Evolutionary conservation across 129 eudicot genomes (phyloP).

Genomic region (Centaurea solstitialis): DNA sequence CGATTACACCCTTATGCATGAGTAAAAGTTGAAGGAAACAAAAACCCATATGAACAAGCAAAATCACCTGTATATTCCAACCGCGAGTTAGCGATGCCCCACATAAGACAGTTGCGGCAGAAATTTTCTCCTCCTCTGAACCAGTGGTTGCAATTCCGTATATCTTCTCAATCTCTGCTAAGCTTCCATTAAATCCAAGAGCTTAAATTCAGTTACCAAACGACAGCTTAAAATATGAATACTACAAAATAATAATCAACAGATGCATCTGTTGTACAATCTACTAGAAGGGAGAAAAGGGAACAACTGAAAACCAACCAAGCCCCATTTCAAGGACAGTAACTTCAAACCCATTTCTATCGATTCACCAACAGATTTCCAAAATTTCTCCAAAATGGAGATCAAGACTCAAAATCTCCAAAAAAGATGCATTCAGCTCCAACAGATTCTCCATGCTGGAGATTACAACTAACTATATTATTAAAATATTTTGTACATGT

Average conservation of each 20-base stretch:
- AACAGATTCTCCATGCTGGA: too few species aligned
- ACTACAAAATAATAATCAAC: neutral
- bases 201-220: conserved; percentile 60
- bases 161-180: conserved; percentile 88
- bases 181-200: conserved; percentile 78
- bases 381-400: too few species aligned
- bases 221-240: conserved; percentile 18
- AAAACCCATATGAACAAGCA: neutral
- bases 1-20: neutral
- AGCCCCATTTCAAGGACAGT: neutral
- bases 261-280: conserved; percentile 28
- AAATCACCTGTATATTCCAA: conserved; percentile 90
- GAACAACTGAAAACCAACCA: conserved; percentile 29
- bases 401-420: too few species aligned
- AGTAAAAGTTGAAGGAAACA: neutral
- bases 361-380: too few species aligned
- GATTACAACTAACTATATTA: too few species aligned
- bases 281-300: conserved; percentile 24
- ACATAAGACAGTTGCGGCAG: conserved; percentile 87
- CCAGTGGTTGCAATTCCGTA: conserved; percentile 85
- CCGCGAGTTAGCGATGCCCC: conserved; percentile 95
- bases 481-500: too few species aligned
- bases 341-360: too few species aligned
- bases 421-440: too few species aligned
- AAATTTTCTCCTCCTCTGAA: conserved; percentile 80